Evolutionary conservation across 2,329 filamentous ascomycete species (phyloP).

Genomic region (Penicillium sp.): DNA sequence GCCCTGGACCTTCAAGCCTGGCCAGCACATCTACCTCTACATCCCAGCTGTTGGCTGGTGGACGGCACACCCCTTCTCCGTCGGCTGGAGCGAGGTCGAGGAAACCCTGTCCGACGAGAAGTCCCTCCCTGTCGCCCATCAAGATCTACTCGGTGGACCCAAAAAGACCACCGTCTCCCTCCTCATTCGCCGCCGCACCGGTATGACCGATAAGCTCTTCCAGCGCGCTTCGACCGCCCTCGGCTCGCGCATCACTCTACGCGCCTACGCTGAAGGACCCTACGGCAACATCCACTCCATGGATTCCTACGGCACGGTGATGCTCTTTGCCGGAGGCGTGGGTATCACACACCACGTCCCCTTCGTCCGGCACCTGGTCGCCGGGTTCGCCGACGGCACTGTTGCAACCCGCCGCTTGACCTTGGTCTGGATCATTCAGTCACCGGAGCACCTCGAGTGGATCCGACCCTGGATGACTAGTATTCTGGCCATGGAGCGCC

Average conservation of each 20-base stretch:
- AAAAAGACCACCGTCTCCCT: constrained; percentile 70
- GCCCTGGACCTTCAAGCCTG: constrained; percentile 67
- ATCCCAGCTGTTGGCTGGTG: constrained; percentile 67
- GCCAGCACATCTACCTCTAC: constrained; percentile 75
- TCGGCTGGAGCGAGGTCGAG: constrained; percentile 71
- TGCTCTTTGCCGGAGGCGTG: constrained; percentile 89
- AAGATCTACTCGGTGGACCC: constrained; percentile 54
- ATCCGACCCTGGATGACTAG: constrained; percentile 81
- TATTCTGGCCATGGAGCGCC: constrained; percentile 77
- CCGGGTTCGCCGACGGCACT: constrained; percentile 69
- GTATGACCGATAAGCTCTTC: constrained; percentile 83
- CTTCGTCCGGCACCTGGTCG: constrained; percentile 76
- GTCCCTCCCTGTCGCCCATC: constrained; percentile 49
- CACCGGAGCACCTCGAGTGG: constrained; percentile 89
- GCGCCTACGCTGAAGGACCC: constrained; percentile 83
- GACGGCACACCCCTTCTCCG: constrained; percentile 78
- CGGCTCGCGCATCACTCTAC: constrained; percentile 62
- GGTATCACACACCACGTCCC: constrained; percentile 95
- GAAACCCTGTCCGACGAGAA: constrained; percentile 50
- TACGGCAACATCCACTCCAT: constrained; percentile 84
- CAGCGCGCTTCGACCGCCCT: constrained; percentile 63
- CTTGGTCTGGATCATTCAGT: constrained; percentile 90
- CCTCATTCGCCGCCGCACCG: constrained; percentile 83
- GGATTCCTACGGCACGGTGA: constrained; percentile 86
- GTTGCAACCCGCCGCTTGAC: constrained; percentile 80